Percentiles rank a stretch among this genome's conserved stretches.
Conservation (phyloP, 2,329 filamentous ascomycete genomes). For the Tolypocladium tundrense region DNA sequence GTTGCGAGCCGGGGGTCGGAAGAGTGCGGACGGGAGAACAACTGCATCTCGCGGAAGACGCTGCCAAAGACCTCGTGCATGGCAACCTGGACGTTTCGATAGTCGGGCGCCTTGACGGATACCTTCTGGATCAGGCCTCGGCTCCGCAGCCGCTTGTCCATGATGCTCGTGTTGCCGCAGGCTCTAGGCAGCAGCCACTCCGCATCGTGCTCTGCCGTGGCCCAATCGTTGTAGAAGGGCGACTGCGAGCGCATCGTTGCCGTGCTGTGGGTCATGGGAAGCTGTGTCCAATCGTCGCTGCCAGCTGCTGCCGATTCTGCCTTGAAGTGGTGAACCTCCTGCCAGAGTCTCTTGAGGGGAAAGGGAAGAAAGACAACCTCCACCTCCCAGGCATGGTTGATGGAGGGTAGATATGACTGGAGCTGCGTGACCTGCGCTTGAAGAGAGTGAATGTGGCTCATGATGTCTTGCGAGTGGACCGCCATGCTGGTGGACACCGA, state of each 20-base stretch:
- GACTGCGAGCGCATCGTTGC: constrained; percentile 35
- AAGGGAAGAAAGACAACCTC: constrained; percentile 72
- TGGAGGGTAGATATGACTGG: constrained; percentile 52
- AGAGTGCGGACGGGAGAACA: constrained; percentile 17
- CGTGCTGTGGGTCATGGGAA: constrained; percentile 36
- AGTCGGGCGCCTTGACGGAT: constrained; percentile 50
- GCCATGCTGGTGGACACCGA: constrained; percentile 35
- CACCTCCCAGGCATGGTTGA: constrained; percentile 57
- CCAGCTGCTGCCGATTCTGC: constrained; percentile 19
- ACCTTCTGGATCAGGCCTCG: constrained; percentile 60
- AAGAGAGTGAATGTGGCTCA: constrained; percentile 38
- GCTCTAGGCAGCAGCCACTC: constrained; percentile 61
- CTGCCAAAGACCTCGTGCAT: constrained; percentile 53
- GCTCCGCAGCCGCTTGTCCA: constrained; percentile 64
- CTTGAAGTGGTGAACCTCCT: constrained; percentile 37
- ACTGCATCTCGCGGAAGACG: constrained; percentile 36
- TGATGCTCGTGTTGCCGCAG: constrained; percentile 49
- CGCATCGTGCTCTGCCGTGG: constrained; percentile 29
- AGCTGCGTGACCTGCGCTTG: constrained; percentile 43
- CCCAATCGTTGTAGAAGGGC: constrained; percentile 37
- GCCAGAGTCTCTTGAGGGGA: constrained; percentile 45
- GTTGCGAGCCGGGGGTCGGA: constrained; percentile 21
- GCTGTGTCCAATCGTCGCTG: constrained; percentile 45
- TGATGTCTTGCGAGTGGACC: constrained; percentile 34
- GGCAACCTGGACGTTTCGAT: constrained; percentile 55